These are phyloP conservation scores for Discostella stelligeroides DNA, from an alignment of 108 stramenopile genomes.

Conservation along the genomic window DNA sequence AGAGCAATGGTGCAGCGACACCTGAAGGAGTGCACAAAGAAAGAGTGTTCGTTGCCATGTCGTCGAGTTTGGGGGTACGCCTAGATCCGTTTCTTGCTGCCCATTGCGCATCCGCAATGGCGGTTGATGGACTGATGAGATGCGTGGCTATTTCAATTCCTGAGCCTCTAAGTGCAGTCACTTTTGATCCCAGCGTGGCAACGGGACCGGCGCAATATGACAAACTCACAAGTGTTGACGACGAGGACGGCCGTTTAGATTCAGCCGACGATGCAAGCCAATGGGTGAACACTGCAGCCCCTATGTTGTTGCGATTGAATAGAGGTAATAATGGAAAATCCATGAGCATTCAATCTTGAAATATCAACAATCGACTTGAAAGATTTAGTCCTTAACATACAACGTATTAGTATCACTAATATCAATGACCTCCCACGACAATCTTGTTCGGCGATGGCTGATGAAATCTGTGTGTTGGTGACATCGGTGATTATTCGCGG, in stretches of 20 bases:
- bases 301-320: conserved; percentile 12
- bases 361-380: no score
- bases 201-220: not conserved
- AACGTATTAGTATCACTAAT: no score
- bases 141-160: conserved; percentile 23
- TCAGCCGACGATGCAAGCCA: not conserved
- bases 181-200: not conserved
- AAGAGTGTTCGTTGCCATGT: conserved; percentile 18
- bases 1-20: not conserved
- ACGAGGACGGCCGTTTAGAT: not conserved
- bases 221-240: no score
- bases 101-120: conserved; percentile 13
- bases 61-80: conserved; percentile 8
- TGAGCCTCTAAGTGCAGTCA: conserved; percentile 5
- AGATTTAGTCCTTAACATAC: no score
- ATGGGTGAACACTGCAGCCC: conserved; percentile 18
- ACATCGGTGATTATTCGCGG: no score
- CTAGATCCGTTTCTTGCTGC: conserved; percentile 10
- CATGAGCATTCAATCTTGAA: conserved; percentile 5
- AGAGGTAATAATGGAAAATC: conserved; percentile 11
- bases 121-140: conserved; percentile 13
- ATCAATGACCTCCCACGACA: no score
- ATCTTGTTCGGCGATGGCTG: no score
- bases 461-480: no score
- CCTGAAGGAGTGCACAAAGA: not conserved